phyloP scores from a whole-genome alignment of 257 asterid genomes.

The Solanum piurae region DNA sequence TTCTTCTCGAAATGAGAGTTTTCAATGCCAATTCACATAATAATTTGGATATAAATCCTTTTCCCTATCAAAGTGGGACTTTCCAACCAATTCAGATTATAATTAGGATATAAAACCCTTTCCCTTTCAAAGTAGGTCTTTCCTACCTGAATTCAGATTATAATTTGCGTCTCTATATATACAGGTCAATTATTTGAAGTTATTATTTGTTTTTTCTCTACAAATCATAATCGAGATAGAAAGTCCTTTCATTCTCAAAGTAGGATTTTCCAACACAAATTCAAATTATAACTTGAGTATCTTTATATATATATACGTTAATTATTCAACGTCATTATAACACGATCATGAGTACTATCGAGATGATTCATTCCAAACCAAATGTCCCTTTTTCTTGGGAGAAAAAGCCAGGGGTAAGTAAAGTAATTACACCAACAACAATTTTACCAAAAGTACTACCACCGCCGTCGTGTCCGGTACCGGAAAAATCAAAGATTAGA shows the following conservation, averaged over 20 bases:
- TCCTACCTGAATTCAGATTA: too few species aligned
- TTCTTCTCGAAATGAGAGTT: neutral
- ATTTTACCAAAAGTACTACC: constrained; percentile 21
- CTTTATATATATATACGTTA: neutral
- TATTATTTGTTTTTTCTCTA: too few species aligned
- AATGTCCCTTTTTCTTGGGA: constrained; percentile 66
- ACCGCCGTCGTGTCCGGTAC: constrained; percentile 30
- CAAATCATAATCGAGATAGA: neutral
- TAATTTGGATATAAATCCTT: neutral
- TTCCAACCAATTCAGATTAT: neutral
- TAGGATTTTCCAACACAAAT: neutral
- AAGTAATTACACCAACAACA: neutral
- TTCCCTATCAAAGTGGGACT: neutral
- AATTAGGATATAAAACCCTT: neutral
- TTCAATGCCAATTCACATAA: neutral
- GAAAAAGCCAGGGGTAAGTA: constrained; percentile 46
- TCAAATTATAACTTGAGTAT: neutral
- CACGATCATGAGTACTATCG: neutral
- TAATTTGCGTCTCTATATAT: neutral
- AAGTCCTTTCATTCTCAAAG: neutral
- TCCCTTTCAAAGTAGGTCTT: neutral
- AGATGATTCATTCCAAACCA: constrained; percentile 34
- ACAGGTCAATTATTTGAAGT: neutral
- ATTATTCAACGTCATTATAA: neutral
- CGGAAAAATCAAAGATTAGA: constrained; percentile 11